Evolutionary conservation across 257 asterid species (phyloP), one percentile per base, ranked within the genome.

Genomic region (Nicotiana knightiana): DNA sequence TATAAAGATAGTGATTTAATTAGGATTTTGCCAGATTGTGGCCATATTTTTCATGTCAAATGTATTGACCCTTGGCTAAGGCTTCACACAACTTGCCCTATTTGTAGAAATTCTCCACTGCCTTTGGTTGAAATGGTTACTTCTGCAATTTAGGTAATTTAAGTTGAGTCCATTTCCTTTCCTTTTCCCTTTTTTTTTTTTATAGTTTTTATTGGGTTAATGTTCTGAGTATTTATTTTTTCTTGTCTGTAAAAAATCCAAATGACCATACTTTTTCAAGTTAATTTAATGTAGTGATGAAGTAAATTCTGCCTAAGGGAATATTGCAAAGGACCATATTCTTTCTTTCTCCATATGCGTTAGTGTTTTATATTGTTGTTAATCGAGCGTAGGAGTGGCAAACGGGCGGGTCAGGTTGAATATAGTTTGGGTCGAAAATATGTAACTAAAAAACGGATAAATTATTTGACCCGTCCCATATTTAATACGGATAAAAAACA

Each of bases 61-160:
- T 86, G 88, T 65, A 77, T 86, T 65, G 85, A 83, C 4, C 81
- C 86, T 16, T 86, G 88, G 88, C 18, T 86, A 64, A 80, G 85
- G 81, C 35, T 80, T 37, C 84, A 86, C 13, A 64, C 88, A 8
- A 83, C 81, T 24, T 86, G 88, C 6, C 88, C 88, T 0, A 80
- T 86, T 57, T 86, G 88, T 55, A 66, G 88, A 59, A 75, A 67
- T n/a, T 67, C 84, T 61, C 86, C 84, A 68, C n/a, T 73, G 7
- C 65, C 65, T 43, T 7, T 43, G 48, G 48, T 8, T 43, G 11
- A 43, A 43, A 2, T 43, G 48, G 11, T 43, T 43, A 1, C 48
- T 1, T 43, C 48, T 43, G 48, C 48, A 39, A 39, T 39, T 39
- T 39, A 39, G 48, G 48, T 7, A 8, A 43, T 43, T 43, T 43